Percentiles rank a stretch among this genome's conserved stretches.
Evolutionary conservation across 164 flowering plant species (phyloP).

Genomic region (Aristolochia californica): DNA sequence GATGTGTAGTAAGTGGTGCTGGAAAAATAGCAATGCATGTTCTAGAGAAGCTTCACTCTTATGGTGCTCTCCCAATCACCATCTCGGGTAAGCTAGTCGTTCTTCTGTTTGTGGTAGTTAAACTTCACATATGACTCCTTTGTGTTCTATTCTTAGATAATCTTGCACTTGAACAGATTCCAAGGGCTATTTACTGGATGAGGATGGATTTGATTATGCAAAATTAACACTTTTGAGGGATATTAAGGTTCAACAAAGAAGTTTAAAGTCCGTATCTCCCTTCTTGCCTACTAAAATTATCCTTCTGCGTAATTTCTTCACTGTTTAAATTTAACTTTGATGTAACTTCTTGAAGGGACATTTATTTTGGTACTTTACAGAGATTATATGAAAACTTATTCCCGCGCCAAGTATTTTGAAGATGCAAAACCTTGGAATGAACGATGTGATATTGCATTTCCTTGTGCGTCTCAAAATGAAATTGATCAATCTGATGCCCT

Average conservation of each 20-base stretch:
- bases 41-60: conserved; percentile 79
- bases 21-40: conserved; percentile 99
- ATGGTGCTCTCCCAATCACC: conserved; percentile 82
- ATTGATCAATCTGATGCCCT: conserved; percentile 92
- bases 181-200: conserved; percentile 96
- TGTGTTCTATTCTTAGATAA: neutral
- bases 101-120: too few relatives aligned
- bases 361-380: conserved; percentile 26
- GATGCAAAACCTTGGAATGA: conserved; percentile 98
- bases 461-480: conserved; percentile 96
- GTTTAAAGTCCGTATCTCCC: conserved; percentile 46
- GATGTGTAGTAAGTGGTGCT: conserved; percentile 93
- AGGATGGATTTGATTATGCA: conserved; percentile 91
- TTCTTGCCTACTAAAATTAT: neutral
- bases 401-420: conserved; percentile 87
- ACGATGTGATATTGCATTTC: conserved; percentile 93
- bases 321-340: neutral
- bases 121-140: neutral
- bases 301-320: neutral
- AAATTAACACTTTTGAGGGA: conserved; percentile 79
- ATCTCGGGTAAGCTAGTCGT: conserved; percentile 55
- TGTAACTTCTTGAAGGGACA: too few relatives aligned
- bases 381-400: conserved; percentile 90
- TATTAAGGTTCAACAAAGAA: conserved; percentile 81
- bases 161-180: conserved; percentile 49